phyloP scores from a whole-genome alignment of 768 basidiomycete genomes.

The Phanerochaete carnosa region DNA sequence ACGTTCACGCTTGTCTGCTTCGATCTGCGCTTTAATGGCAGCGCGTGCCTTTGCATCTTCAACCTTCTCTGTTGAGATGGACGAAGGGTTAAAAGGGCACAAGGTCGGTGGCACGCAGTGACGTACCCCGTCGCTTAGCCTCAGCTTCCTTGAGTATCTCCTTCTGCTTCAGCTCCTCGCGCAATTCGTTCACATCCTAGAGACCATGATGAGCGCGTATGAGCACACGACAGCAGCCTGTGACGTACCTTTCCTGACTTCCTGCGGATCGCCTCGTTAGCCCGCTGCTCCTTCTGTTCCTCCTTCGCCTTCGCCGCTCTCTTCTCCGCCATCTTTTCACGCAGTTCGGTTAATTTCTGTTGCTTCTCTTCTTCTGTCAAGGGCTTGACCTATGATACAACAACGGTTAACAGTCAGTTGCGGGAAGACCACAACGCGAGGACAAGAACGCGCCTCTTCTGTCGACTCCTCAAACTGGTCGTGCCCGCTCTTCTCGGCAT shows the following conservation, averaged over 20 bases:
- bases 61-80: conserved; percentile 72
- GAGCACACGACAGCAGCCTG: background rate
- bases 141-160: conserved; percentile 83
- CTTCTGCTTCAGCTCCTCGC: conserved; percentile 75
- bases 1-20: conserved; percentile 86
- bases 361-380: conserved; percentile 93
- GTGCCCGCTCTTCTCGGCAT: conserved; percentile 94
- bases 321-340: conserved; percentile 78
- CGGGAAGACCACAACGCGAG: background rate
- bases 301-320: conserved; percentile 66
- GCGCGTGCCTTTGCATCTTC: conserved; percentile 85
- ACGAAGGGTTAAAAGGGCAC: background rate
- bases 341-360: conserved; percentile 74
- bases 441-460: conserved; percentile 64
- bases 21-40: conserved; percentile 90
- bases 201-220: background rate
- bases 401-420: too few species aligned
- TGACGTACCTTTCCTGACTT: conserved; percentile 73
- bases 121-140: conserved; percentile 69
- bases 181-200: conserved; percentile 68
- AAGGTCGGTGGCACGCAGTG: background rate
- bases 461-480: conserved; percentile 94
- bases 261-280: conserved; percentile 75
- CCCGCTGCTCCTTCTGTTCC: conserved; percentile 69
- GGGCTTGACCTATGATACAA: conserved; percentile 82